Percentiles rank a stretch among this genome's conserved stretches.
phyloP scores from a whole-genome alignment of 805 yeast genomes.

The Saccharomycopsis malanga region DNA sequence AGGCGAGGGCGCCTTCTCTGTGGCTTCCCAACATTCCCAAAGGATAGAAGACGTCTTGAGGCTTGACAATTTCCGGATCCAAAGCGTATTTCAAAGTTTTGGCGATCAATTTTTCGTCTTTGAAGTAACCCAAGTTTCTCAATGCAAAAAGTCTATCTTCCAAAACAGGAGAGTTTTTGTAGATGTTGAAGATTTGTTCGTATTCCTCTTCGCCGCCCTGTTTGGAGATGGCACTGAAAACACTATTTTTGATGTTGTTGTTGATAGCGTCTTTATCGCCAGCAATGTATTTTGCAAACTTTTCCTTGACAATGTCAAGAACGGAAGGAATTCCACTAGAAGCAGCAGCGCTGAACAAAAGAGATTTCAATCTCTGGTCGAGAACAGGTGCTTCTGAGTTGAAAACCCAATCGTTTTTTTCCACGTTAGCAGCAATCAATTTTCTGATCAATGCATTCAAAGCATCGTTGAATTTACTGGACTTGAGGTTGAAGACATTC shows the following conservation, averaged over 20 bases:
- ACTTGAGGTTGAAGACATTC: slow-evolving; percentile 51
- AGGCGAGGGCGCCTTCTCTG: slow-evolving; percentile 55
- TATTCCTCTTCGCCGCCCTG: slow-evolving; percentile 56
- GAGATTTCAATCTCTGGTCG: slow-evolving; percentile 59
- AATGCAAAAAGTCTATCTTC: slow-evolving; percentile 70
- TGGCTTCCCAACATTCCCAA: slow-evolving; percentile 64
- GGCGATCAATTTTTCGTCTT: slow-evolving; percentile 42
- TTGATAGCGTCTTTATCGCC: slow-evolving; percentile 67
- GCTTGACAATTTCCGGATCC: slow-evolving; percentile 50
- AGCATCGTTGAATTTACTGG: slow-evolving; percentile 36
- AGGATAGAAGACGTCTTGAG: slow-evolving; percentile 72
- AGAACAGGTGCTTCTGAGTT: slow-evolving; percentile 47
- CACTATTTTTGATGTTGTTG: slow-evolving; percentile 62
- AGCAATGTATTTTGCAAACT: slow-evolving; percentile 46
- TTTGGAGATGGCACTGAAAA: slow-evolving; percentile 61
- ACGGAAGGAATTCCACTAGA: slow-evolving; percentile 42
- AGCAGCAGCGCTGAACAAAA: slow-evolving; percentile 56
- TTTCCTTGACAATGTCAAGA: slow-evolving; percentile 30
- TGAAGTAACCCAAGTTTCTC: slow-evolving; percentile 59
- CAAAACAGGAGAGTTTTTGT: slow-evolving; percentile 50
- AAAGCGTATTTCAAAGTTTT: slow-evolving; percentile 51
- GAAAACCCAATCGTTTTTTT: slow-evolving; percentile 60
- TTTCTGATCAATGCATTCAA: slow-evolving; percentile 47
- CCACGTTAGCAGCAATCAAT: slow-evolving; percentile 48
- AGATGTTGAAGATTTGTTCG: slow-evolving; percentile 54